Evolutionary conservation across 495 filamentous ascomycete species (phyloP).

Genomic region (Pseudotulostoma volvatum): DNA sequence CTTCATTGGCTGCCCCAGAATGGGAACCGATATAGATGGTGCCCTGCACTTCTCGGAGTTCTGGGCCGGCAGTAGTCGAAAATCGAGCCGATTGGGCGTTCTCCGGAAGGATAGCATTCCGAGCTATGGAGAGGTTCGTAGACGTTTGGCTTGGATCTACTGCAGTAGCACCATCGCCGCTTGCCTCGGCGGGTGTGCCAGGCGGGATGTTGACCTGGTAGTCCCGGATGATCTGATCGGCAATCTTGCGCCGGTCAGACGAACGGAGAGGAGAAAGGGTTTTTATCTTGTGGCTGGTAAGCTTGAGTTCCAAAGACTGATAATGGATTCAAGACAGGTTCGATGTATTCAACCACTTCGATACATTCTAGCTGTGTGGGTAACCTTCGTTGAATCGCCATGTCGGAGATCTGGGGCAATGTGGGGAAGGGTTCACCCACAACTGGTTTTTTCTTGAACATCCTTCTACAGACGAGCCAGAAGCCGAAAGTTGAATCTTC

Average conservation of each 20-base stretch:
- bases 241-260: constrained; percentile 53
- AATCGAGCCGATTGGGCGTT: constrained; percentile 48
- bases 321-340: neutral
- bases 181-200: constrained; percentile 16
- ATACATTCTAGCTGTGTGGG: no score
- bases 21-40: constrained; percentile 49
- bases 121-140: constrained; percentile 34
- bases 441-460: constrained; percentile 73
- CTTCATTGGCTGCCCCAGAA: constrained; percentile 30
- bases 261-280: constrained; percentile 51
- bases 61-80: constrained; percentile 49
- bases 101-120: constrained; percentile 50
- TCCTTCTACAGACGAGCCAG: constrained; percentile 13
- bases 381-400: no score
- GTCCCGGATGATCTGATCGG: constrained; percentile 51
- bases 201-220: constrained; percentile 36
- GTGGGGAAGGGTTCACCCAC: constrained; percentile 19
- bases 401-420: neutral
- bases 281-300: constrained; percentile 37
- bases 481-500: no score
- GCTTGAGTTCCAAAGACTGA: constrained; percentile 2
- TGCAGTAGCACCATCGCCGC: constrained; percentile 20
- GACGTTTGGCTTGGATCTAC: constrained; percentile 17
- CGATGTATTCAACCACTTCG: neutral
- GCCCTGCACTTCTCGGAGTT: constrained; percentile 46